A percentile compares a stretch with the other conserved stretches of the same genome.
Evolutionary conservation across 768 basidiomycete genomes (phyloP).

Genomic region (Russula dissimulans): DNA sequence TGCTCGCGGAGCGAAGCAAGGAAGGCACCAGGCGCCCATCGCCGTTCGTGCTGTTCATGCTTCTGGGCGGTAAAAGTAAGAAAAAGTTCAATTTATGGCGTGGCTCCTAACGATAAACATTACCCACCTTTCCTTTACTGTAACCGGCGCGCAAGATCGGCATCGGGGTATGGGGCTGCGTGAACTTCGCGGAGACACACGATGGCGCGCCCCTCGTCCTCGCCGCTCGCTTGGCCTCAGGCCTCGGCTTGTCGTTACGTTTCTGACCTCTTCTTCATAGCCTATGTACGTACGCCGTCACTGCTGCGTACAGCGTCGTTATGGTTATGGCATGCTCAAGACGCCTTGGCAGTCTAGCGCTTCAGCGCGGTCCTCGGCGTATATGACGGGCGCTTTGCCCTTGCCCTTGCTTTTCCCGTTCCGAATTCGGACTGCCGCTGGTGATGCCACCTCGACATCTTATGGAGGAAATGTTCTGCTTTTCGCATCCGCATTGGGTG

Average conservation of each 20-base stretch:
- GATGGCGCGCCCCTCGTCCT: slow-evolving; percentile 28
- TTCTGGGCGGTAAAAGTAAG: slow-evolving; percentile 37
- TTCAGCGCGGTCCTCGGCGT: slow-evolving; percentile 1
- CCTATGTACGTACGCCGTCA: slow-evolving; percentile 43
- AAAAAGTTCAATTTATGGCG: no score
- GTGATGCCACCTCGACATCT: slow-evolving; percentile 15
- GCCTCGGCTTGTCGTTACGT: slow-evolving; percentile 6
- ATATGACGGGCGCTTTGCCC: slow-evolving; percentile 4
- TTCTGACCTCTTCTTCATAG: slow-evolving; percentile 23
- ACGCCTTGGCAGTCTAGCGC: slow-evolving; percentile 9
- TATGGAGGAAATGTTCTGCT: neutral
- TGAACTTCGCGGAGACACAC: slow-evolving; percentile 36
- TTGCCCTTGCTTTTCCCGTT: slow-evolving; percentile 14
- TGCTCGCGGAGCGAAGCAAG: no score
- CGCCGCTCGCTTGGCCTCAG: slow-evolving; percentile 20
- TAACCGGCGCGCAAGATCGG: slow-evolving; percentile 55
- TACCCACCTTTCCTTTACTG: no score
- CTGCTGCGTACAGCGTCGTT: slow-evolving; percentile 50
- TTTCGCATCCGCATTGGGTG: neutral
- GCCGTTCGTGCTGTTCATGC: slow-evolving; percentile 49
- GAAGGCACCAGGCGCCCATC: no score
- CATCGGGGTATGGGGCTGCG: slow-evolving; percentile 47
- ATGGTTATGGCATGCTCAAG: slow-evolving; percentile 5
- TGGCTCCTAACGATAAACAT: no score
- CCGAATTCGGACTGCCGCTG: neutral